Conservation (phyloP, 2,329 filamentous ascomycete species). For the Penicillium sp. region DNA sequence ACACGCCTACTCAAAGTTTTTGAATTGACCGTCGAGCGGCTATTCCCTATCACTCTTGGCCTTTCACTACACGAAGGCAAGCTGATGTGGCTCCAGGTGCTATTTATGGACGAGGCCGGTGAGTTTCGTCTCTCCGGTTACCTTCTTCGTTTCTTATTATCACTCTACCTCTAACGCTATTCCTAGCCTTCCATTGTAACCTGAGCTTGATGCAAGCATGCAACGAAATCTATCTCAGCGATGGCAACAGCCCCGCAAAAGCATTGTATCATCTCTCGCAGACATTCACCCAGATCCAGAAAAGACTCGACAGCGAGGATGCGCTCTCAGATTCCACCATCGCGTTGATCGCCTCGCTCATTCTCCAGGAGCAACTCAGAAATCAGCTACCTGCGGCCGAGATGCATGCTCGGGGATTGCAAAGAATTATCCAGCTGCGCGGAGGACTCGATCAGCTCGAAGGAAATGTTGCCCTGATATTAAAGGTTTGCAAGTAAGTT, state of each 20-base stretch:
- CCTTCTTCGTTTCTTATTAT: not conserved
- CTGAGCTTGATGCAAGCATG: conserved; percentile 13
- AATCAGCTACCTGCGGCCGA: conserved; percentile 1
- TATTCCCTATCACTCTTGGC: conserved; percentile 7
- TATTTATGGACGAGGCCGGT: conserved; percentile 10
- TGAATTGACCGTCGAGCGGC: conserved; percentile 1
- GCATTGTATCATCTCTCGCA: conserved; percentile 12
- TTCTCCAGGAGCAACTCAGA: conserved; percentile 12
- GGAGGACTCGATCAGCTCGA: conserved; percentile 10
- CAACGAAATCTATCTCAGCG: conserved; percentile 8
- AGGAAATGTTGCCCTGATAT: conserved; percentile 6
- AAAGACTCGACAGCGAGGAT: conserved; percentile 6
- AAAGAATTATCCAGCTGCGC: conserved; percentile 10
- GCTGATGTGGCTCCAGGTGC: conserved; percentile 4
- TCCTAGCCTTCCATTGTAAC: conserved; percentile 9
- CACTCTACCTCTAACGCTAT: not conserved
- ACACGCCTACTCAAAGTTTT: conserved; percentile 1
- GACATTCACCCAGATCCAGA: conserved; percentile 8
- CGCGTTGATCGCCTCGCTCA: conserved; percentile 7
- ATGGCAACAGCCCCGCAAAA: conserved; percentile 3
- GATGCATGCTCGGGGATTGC: conserved; percentile 8
- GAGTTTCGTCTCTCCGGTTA: conserved; percentile 1
- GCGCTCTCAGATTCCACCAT: conserved; percentile 13
- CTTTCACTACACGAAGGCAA: conserved; percentile 10
- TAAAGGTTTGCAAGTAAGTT: conserved; percentile 15